These are phyloP conservation scores for Xylariales sp. DNA, from an alignment of 2,329 filamentous ascomycete genomes.

Conservation along the genomic window DNA sequence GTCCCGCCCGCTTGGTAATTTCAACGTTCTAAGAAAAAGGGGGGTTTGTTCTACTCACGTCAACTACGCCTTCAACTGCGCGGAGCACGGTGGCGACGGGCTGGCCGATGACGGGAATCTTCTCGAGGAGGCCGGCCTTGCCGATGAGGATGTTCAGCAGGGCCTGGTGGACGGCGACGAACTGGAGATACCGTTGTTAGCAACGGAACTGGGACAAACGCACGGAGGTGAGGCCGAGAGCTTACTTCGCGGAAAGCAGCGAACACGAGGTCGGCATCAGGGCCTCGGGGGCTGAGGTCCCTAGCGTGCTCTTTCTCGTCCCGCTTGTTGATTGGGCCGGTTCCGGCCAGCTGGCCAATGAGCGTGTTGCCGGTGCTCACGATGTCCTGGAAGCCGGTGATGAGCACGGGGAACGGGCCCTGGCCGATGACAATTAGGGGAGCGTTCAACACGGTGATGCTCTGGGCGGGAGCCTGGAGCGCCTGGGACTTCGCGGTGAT, in stretches of 20 bases:
- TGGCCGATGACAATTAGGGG: conserved; percentile 28
- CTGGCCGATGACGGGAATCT: conserved; percentile 30
- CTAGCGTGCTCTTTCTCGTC: conserved; percentile 25
- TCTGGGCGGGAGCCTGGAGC: conserved; percentile 34
- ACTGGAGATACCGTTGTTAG: conserved; percentile 22
- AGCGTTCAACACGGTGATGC: conserved; percentile 30
- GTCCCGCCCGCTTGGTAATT: too few relatives aligned
- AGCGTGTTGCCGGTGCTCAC: conserved; percentile 28
- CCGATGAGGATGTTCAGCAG: conserved; percentile 37
- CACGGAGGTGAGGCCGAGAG: background rate
- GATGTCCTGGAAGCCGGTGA: conserved; percentile 32
- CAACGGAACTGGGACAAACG: background rate
- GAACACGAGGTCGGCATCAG: conserved; percentile 33
- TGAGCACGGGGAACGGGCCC: conserved; percentile 27
- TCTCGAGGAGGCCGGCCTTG: conserved; percentile 29
- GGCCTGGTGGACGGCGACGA: conserved; percentile 34
- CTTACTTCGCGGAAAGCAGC: conserved; percentile 33
- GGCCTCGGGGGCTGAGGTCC: conserved; percentile 23
- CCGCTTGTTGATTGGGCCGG: conserved; percentile 4
- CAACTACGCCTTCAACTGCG: conserved; percentile 30
- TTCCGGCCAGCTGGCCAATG: conserved; percentile 4
- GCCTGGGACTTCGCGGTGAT: conserved; percentile 31
- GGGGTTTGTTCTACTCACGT: conserved; percentile 32
- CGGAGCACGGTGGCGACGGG: conserved; percentile 34
- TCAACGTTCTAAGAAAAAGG: too few relatives aligned